Evolutionary conservation across 2,329 filamentous ascomycete genomes (phyloP), one percentile per base, ranked within the genome.

Genomic region (Plenodomus lindquistii): DNA sequence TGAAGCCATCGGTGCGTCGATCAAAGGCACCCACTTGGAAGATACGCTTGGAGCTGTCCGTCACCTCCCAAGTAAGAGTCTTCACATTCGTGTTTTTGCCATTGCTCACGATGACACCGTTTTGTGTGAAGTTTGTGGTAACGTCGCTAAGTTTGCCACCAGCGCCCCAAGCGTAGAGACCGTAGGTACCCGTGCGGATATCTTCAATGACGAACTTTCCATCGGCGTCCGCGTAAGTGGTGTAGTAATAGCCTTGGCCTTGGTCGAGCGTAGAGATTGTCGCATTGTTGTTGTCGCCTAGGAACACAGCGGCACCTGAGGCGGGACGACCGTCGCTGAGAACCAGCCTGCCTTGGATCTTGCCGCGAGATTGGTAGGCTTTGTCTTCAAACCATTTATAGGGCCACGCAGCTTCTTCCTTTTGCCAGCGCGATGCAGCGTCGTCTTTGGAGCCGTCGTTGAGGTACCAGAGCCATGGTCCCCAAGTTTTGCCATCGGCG

Each of bases 21-120:
- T 81, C 78, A 16, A 80, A 74, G 16, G 71, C 73, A 19, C 79
- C 78, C 24, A 81, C 68, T 48, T 78, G 79, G 67, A 79, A 81
- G 38, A 81, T 73, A 31, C 66, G 67, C 34, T 71, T 73, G 17
- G 69, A 67, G 0, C 51, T 41, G 16, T 61, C 48, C 0, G 74
- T 72, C 2, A 76, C 63, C 0, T 54, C 56, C 79, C 79, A 81
- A 2, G 49, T 64, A 3, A 80, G 52, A 1, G 60, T 63, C 2
- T 73, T 72, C 1, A 80, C 65, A 6, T 73, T 66, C 1, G 69
- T 73, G 3, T 63, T 63, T 27, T 72, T 63, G 3, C 63, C 64
- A 1, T 69, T 54, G 2, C 57, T 44, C 13, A 80, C 69, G 1
- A 58, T 62, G 16, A 81, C 63, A 40, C 76, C 71, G 46, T 77